Evolutionary conservation across 768 basidiomycete species (phyloP).

Genomic region (Leucosporidium creatinivorum): DNA sequence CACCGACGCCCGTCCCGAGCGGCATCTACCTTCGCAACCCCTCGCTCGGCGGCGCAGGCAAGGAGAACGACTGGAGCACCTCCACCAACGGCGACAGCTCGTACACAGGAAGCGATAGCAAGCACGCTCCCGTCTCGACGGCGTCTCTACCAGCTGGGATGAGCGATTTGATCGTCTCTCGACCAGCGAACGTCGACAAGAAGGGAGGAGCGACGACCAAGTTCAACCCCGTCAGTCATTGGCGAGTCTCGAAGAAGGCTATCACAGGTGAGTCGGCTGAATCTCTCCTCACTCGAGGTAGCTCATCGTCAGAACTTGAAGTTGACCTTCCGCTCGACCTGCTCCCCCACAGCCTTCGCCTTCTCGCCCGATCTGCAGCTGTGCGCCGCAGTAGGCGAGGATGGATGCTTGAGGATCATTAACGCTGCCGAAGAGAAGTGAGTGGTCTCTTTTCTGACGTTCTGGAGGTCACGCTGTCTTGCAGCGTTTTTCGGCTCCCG

Average conservation of each 20-base stretch:
- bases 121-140: constrained; percentile 65
- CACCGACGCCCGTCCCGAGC: constrained; percentile 36
- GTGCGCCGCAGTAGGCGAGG: constrained; percentile 83
- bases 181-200: constrained; percentile 47
- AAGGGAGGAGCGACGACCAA: constrained; percentile 56
- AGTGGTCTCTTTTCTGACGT: constrained; percentile 39
- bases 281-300: neutral
- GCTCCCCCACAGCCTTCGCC: constrained; percentile 58
- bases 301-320: neutral
- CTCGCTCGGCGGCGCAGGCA: neutral
- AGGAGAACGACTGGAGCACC: constrained; percentile 20
- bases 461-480: too few relatives aligned
- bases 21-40: neutral
- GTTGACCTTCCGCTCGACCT: neutral
- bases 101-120: constrained; percentile 54
- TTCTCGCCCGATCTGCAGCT: constrained; percentile 90
- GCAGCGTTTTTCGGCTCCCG: neutral
- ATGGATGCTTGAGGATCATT: constrained; percentile 82
- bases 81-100: neutral
- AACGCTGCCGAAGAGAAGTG: constrained; percentile 81
- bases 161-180: constrained; percentile 37
- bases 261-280: constrained; percentile 56
- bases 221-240: constrained; percentile 78
- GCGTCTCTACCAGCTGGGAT: constrained; percentile 41
- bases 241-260: constrained; percentile 65